Base-by-base conservation (phyloP, 768 basidiomycete species). In the Termitomyces sp. region DNA sequence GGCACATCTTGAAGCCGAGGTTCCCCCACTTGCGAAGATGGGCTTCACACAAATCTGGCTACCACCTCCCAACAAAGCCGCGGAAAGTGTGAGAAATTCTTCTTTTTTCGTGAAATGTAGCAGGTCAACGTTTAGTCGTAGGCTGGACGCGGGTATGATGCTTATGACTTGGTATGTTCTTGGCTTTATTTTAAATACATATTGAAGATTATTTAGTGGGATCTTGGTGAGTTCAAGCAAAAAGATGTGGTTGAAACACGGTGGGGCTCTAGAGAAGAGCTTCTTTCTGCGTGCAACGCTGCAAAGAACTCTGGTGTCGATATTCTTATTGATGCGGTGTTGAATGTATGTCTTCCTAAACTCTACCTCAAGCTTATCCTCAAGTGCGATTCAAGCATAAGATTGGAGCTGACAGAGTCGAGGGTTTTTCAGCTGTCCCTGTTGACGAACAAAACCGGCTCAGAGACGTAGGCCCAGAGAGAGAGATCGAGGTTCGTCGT, bases 261-360 rank as follows among this genome's bases (percentile, higher is more conserved):
- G 58, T 98, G 94, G 93, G 94, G 94, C 24, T 87, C 88, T 13
- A 88, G 85, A 62, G 83, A 90, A 30, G 88, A 96, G 59, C 80
- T 94, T 28, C 66, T 93, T 1, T 65, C 74, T 11, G 90, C 91
- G 24, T 88, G 88, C 65, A 73, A 78, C 58, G 71, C 73, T n/a
- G 94, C 94, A 2, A 80, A 78, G 62, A 72, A 79, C 59, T 79
- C 83, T 62, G 85, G 86, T 5, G 80, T 98, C 18, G 85, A 88
- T 60, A 79, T 93, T 38, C 71, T 92, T 26, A 85, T 94, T 49
- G 94, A 96, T 63, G 92, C 92, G 1, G 91, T 98, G 3, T 76
- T 98, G 58, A 95, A 95, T 71, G 94, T 94, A 61, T 67, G 75
- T 46, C 43, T 57, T 32, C 41, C 13, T 20, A 53, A 18, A 9